Evolutionary conservation across 768 basidiomycete genomes (phyloP), one percentile per base, ranked within the genome.

Genomic region (Termitomyces sp.): DNA sequence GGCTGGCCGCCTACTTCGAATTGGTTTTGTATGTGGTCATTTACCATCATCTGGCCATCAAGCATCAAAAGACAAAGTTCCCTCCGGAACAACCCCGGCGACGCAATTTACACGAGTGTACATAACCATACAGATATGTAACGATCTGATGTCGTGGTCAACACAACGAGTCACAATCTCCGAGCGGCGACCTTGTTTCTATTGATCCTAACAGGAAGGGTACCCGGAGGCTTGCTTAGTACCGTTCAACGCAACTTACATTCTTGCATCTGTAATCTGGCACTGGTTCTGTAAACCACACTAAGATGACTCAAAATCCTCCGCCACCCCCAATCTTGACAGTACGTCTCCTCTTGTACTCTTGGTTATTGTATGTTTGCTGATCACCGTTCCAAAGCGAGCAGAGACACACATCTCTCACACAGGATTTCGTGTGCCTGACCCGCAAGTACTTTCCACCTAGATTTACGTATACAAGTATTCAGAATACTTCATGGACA

Each of bases 401-500:
- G 57, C 58, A 30, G 73, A 72, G 9, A 69, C 70, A 6, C 65
- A 66, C 5, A 66, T 72, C 34, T 58, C 68, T 20, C 74, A 75
- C 55, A 68, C 58, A 54, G 75, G 74, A 18, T 76, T 73, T 61
- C 68, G 62, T 41, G 73, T 71, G 15, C 74, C 76, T 55, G 75
- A 78, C 61, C 76, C 77, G 76, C 77, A 61, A 65, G 74, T 69
- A 11, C 20, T 13, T 22, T 33, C 11, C 11, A 33, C 22, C 27
- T 16, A 31, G 34, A 52, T 31, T 3, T 31, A n/a, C 18, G 11
- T 13, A 39, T 30, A 16, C 24, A 11, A 18, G 7, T 11, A 24
- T n/a, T 39, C 46, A 36, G 30, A 16, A 33, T 33, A 50, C 6
- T 13, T 7, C 20, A 36, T 37, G 15, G 30, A 1, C 30, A 45